Evolutionary conservation across 148 eudicot genomes (phyloP), one percentile per base, ranked within the genome.

Genomic region (Heliamphora exappendiculata): DNA sequence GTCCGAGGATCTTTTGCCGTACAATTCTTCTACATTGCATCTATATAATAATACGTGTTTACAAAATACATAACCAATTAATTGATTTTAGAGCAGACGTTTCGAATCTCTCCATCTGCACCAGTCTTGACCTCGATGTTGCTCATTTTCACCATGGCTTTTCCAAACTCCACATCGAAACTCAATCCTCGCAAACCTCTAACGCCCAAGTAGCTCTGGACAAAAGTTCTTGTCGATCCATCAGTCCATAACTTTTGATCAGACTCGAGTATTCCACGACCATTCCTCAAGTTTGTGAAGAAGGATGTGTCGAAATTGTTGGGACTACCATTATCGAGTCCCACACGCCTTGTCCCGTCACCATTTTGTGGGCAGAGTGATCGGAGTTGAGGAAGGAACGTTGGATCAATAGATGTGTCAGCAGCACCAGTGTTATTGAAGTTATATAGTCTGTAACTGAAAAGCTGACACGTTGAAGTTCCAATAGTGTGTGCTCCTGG

Each of bases 401-500:
- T 54, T 0, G 82, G 67, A 39, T 78, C 22, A 1, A 82, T 82
- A 9, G 82, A 9, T 6, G 77, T 74, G 79, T 82, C 85, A 0
- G 77, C 42, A 1, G 20, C 68, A 5, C 67, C 51, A 3, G 85
- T 75, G 26, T 26, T 13, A 17, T 33, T 78, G 84, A 51, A 82
- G 77, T 75, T 78, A 47, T 78, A 70, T 7, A 82, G 69, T 37
- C 85, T 78, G 72, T 82, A 75, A 1, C 74, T 57, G 50, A 82
- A 75, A 45, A 82, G 47, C 19, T 58, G 82, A 37, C 85, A 82
- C 16, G 79, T 74, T 55, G 79, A 36, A 0, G 79, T 75, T 57
- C 85, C 85, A 44, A 82, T 71, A 5, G 82, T 82, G 77, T 87
- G 89, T 5, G 79, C 87, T 22, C 85, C 85, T 80, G 41, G 12